Evolutionary conservation across 306 rosid genomes (phyloP).

Genomic region (Dalbergia oliveri): DNA sequence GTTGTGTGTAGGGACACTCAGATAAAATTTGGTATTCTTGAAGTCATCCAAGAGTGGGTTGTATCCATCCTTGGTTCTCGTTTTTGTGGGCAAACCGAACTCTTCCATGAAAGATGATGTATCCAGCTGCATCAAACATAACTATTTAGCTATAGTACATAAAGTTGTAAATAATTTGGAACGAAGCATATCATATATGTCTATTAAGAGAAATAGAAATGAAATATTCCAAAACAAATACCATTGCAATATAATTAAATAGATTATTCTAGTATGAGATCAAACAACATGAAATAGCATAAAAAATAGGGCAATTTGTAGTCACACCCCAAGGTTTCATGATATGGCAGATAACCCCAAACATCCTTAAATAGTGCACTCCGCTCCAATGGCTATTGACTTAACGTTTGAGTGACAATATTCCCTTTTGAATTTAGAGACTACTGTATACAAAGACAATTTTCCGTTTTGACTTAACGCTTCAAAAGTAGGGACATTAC

Average conservation of each 20-base stretch:
- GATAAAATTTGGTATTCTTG: slow-evolving; percentile 90
- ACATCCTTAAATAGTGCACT: too few relatives aligned
- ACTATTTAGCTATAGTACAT: slow-evolving; percentile 27
- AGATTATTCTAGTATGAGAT: not conserved
- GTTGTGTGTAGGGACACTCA: slow-evolving; percentile 93
- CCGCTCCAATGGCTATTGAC: too few relatives aligned
- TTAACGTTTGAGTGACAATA: too few relatives aligned
- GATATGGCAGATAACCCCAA: too few relatives aligned
- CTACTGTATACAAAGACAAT: too few relatives aligned
- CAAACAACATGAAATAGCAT: not conserved
- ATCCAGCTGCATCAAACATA: slow-evolving; percentile 68
- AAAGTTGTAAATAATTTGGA: slow-evolving; percentile 7
- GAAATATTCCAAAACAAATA: slow-evolving; percentile 5
- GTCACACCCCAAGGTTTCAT: too few relatives aligned
- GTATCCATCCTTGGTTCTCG: slow-evolving; percentile 91
- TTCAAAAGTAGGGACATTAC: too few relatives aligned
- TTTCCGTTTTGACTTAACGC: too few relatives aligned
- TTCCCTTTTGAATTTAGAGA: too few relatives aligned
- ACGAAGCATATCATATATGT: slow-evolving; percentile 4
- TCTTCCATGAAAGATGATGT: slow-evolving; percentile 99
- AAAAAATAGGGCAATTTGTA: not conserved
- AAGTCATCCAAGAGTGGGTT: slow-evolving; percentile 94
- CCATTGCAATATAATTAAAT: not conserved
- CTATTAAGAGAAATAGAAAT: not conserved
- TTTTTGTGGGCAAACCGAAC: slow-evolving; percentile 89